These are phyloP conservation scores for Fonsecaea monophora DNA, from an alignment of 2,329 filamentous ascomycete genomes.

Conservation along the genomic window DNA sequence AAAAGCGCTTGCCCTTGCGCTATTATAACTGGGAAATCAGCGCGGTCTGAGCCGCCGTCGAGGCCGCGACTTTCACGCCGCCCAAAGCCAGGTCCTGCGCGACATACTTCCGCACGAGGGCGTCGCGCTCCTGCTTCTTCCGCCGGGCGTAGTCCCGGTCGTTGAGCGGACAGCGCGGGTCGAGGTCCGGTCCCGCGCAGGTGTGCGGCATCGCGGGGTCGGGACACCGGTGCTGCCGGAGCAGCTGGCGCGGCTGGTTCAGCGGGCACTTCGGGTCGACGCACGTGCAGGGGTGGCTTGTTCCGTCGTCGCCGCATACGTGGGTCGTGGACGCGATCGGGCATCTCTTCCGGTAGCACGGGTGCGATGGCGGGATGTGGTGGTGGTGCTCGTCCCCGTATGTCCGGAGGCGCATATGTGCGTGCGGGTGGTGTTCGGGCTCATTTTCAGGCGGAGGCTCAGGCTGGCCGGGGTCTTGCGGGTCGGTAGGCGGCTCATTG, in stretches of 20 bases:
- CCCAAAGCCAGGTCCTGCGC: neutral
- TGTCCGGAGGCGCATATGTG: slow-evolving; percentile 2
- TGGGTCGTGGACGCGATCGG: neutral
- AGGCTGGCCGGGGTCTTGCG: neutral
- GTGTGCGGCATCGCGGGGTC: neutral
- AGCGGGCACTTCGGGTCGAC: neutral
- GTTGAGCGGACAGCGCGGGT: neutral
- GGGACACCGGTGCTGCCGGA: neutral
- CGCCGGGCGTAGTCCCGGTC: neutral
- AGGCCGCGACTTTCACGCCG: neutral
- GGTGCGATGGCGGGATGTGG: neutral
- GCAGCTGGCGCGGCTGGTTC: neutral
- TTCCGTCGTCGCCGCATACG: neutral
- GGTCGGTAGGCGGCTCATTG: neutral
- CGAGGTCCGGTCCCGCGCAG: neutral
- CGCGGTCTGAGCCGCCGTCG: neutral
- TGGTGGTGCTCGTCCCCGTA: neutral
- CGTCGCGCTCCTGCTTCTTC: neutral
- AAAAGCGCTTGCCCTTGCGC: too few species aligned
- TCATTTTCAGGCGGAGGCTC: neutral
- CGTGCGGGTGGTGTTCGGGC: neutral
- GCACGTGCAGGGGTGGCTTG: neutral
- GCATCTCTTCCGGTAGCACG: neutral
- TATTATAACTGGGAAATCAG: neutral
- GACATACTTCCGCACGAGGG: neutral